Conservation (phyloP, 2,329 filamentous ascomycete genomes). For the Ilyonectria sp. region DNA sequence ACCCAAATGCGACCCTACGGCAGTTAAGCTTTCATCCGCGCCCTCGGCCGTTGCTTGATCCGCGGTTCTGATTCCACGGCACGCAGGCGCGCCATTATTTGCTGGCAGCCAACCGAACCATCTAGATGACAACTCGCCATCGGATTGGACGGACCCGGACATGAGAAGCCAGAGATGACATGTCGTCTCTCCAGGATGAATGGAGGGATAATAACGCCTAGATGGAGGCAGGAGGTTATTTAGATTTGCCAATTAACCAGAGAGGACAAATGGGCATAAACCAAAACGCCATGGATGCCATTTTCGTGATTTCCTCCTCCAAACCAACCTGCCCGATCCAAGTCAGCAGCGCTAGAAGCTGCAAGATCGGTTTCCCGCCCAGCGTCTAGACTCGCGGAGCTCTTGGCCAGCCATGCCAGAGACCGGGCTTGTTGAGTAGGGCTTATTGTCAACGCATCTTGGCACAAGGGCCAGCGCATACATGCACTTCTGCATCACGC, state of each 20-base stretch:
- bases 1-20: slow-evolving; percentile 1
- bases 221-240: neutral
- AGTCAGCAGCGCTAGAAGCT: slow-evolving; percentile 1
- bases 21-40: neutral
- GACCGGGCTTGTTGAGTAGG: neutral
- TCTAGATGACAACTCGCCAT: neutral
- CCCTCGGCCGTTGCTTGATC: neutral
- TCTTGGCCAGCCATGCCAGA: neutral
- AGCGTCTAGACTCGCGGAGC: neutral
- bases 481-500: neutral
- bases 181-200: neutral
- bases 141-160: neutral
- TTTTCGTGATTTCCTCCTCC: neutral
- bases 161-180: neutral
- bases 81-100: neutral
- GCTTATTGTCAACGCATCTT: neutral
- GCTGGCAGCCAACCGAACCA: neutral
- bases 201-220: neutral
- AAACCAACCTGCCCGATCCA: neutral
- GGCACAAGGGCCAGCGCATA: slow-evolving; percentile 2
- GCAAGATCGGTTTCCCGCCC: neutral
- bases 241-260: neutral
- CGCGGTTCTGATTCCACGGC: neutral
- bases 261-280: too few relatives aligned
- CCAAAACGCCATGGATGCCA: neutral